These are phyloP conservation scores for Sugiyamaella japonica DNA, from an alignment of 1,139 yeast species.

Conservation along the genomic window DNA sequence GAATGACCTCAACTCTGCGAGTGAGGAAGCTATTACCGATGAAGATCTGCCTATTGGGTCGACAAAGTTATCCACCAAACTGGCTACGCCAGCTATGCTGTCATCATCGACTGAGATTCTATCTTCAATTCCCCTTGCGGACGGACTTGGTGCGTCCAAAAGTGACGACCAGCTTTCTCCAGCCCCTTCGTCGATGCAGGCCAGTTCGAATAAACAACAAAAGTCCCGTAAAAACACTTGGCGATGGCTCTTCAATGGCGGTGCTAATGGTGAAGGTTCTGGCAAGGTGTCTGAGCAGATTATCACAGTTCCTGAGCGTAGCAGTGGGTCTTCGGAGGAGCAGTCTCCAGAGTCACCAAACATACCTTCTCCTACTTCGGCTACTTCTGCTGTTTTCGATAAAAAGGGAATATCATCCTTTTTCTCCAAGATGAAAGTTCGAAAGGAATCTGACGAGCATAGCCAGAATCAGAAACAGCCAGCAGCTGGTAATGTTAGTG, in stretches of 20 bases:
- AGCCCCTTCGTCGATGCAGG: slow-evolving; percentile 9
- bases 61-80: background rate
- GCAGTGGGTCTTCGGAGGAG: slow-evolving; percentile 12
- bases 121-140: slow-evolving; percentile 18
- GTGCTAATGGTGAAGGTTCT: slow-evolving; percentile 10
- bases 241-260: slow-evolving; percentile 31
- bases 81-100: slow-evolving; percentile 18
- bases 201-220: slow-evolving; percentile 13
- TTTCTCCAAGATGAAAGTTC: slow-evolving; percentile 28
- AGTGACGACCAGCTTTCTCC: slow-evolving; percentile 13
- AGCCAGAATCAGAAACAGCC: slow-evolving; percentile 12
- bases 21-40: slow-evolving; percentile 2
- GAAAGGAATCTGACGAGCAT: slow-evolving; percentile 22
- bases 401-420: slow-evolving; percentile 27
- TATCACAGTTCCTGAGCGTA: background rate
- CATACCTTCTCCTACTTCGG: slow-evolving; percentile 10
- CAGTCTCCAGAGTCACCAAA: slow-evolving; percentile 9
- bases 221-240: slow-evolving; percentile 29
- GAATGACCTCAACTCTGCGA: background rate
- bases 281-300: slow-evolving; percentile 5
- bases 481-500: background rate
- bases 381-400: slow-evolving; percentile 17
- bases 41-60: slow-evolving; percentile 8
- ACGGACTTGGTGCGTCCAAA: background rate
- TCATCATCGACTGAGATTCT: slow-evolving; percentile 19